phyloP scores from a whole-genome alignment of 179 eudicot genomes.

The Gypsophila paniculata region DNA sequence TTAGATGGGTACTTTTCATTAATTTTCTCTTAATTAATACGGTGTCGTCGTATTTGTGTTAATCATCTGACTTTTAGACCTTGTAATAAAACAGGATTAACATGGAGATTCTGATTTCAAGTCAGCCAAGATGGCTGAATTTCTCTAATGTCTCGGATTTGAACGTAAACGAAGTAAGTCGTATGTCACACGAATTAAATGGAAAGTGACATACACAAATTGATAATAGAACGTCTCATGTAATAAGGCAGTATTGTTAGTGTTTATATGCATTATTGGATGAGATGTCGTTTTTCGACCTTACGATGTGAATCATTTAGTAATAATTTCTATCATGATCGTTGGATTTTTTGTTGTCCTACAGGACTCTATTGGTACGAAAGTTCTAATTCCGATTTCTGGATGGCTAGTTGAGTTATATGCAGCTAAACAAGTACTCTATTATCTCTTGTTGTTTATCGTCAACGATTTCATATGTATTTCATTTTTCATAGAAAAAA shows the following conservation, averaged over 20 bases:
- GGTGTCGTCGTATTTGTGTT: neutral
- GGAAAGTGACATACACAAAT: too few species aligned
- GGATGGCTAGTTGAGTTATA: constrained; percentile 71
- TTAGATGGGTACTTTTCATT: constrained; percentile 53
- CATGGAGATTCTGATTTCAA: constrained; percentile 58
- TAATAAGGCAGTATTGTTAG: neutral
- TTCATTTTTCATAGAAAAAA: neutral
- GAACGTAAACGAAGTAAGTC: constrained; percentile 40
- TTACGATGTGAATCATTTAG: neutral
- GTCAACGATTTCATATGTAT: neutral
- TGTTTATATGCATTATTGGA: neutral
- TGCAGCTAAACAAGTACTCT: constrained; percentile 64
- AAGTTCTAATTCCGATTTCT: constrained; percentile 62
- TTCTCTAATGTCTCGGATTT: constrained; percentile 51
- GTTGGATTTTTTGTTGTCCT: neutral
- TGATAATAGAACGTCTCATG: neutral
- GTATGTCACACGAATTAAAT: too few species aligned
- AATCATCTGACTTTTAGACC: neutral
- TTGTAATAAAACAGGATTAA: constrained; percentile 52
- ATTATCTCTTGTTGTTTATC: neutral
- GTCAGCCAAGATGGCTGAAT: constrained; percentile 77
- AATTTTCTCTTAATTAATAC: neutral
- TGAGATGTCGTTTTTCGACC: neutral
- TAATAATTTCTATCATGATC: neutral
- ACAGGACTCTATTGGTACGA: constrained; percentile 64